These are phyloP conservation scores for Aquilaria malaccensis DNA, from an alignment of 345 rosid species.

Conservation along the genomic window DNA sequence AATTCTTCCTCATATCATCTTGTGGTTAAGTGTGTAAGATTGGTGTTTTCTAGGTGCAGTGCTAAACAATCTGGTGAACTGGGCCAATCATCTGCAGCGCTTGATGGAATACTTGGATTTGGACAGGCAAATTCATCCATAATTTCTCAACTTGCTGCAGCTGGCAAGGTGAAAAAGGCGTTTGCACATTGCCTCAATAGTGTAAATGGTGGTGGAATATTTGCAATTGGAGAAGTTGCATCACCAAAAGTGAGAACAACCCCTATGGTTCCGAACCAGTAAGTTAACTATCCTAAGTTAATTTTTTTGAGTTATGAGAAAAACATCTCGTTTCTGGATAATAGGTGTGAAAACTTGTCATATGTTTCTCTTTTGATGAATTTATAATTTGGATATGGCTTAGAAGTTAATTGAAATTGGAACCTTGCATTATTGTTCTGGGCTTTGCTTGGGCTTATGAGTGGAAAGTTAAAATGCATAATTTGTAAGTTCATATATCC, in stretches of 20 bases:
- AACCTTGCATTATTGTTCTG: too few relatives aligned
- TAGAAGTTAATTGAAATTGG: too few relatives aligned
- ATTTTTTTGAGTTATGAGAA: background rate
- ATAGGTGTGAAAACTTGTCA: too few relatives aligned
- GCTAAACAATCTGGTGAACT: conserved; percentile 68
- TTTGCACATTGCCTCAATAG: conserved; percentile 87
- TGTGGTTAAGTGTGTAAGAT: too few relatives aligned
- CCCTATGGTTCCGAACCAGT: conserved; percentile 70
- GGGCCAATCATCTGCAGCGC: conserved; percentile 53
- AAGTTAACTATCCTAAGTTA: conserved; percentile 31
- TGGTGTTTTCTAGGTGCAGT: conserved; percentile 49
- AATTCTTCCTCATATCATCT: background rate
- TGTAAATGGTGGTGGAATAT: conserved; percentile 74
- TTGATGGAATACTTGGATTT: conserved; percentile 89
- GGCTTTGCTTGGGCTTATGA: too few relatives aligned
- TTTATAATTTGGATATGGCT: background rate
- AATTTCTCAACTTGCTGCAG: conserved; percentile 72
- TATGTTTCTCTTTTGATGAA: background rate
- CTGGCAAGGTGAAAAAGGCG: conserved; percentile 50
- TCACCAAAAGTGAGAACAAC: conserved; percentile 64
- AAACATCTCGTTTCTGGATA: background rate
- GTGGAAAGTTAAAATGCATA: too few relatives aligned
- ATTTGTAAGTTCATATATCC: too few relatives aligned
- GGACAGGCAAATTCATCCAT: conserved; percentile 82
- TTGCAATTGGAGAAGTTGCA: conserved; percentile 66